A percentile compares a stretch with the other conserved stretches of the same genome.
phyloP scores from a whole-genome alignment of 257 asterid species.

The Prunella vulgaris region DNA sequence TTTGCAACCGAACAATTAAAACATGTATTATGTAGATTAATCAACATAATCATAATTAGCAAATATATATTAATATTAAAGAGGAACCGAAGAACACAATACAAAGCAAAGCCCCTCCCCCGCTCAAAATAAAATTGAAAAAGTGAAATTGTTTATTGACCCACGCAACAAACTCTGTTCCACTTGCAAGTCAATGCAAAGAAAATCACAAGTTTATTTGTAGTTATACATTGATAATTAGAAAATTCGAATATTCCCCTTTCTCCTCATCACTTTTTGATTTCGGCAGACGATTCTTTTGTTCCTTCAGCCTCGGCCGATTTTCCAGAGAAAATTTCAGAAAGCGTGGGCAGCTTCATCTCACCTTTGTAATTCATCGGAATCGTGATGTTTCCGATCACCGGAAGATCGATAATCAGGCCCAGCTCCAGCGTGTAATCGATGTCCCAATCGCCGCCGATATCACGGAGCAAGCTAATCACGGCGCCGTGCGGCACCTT shows the following conservation, averaged over 20 bases:
- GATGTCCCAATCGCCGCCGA: slow-evolving; percentile 80
- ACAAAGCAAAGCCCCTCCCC: too few species aligned
- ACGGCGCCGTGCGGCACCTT: slow-evolving; percentile 70
- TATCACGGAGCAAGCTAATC: slow-evolving; percentile 49
- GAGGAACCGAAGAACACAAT: too few species aligned
- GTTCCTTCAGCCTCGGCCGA: neutral
- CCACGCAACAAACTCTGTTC: too few species aligned
- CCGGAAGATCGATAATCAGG: slow-evolving; percentile 61
- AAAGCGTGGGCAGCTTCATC: slow-evolving; percentile 67
- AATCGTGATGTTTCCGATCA: slow-evolving; percentile 56
- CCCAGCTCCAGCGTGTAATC: slow-evolving; percentile 55
- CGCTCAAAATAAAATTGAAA: too few species aligned
- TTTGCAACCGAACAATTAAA: too few species aligned
- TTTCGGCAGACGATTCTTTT: too few species aligned
- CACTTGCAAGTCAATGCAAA: neutral
- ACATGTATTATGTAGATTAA: too few species aligned
- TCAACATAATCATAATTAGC: too few species aligned
- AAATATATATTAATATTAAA: too few species aligned
- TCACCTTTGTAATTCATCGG: slow-evolving; percentile 66
- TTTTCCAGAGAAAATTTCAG: slow-evolving; percentile 39
- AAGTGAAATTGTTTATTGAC: too few species aligned
- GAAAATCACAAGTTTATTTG: neutral
- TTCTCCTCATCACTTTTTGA: too few species aligned
- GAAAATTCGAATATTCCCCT: neutral
- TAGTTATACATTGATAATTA: neutral